Evolutionary conservation across 2,329 filamentous ascomycete genomes (phyloP).

Genomic region (Microsporum canis): DNA sequence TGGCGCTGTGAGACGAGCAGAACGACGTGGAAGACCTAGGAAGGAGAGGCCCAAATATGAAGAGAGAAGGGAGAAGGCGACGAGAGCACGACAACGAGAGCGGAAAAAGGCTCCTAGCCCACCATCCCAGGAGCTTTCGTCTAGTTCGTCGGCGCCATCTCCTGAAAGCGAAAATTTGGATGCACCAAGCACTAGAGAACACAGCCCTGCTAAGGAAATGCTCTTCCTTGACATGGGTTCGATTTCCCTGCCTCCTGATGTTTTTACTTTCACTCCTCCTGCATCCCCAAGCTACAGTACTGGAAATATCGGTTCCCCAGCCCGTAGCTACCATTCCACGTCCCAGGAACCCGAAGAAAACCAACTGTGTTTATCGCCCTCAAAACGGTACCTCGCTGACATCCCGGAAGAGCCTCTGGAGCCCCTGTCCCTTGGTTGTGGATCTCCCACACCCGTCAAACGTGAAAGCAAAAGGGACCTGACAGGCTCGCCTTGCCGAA

Average conservation of each 20-base stretch:
- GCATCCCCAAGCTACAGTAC: slow-evolving; percentile 35
- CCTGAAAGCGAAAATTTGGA: slow-evolving; percentile 34
- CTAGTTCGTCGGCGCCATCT: slow-evolving; percentile 28
- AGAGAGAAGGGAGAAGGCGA: slow-evolving; percentile 46
- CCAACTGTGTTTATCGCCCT: slow-evolving; percentile 27
- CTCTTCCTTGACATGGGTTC: slow-evolving; percentile 22
- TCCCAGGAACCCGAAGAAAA: slow-evolving; percentile 31
- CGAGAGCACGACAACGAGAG: slow-evolving; percentile 38
- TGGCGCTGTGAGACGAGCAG: slow-evolving; percentile 56
- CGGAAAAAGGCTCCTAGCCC: slow-evolving; percentile 25
- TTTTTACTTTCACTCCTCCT: slow-evolving; percentile 39
- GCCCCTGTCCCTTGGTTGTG: slow-evolving; percentile 18
- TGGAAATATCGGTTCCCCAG: slow-evolving; percentile 29
- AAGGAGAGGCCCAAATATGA: slow-evolving; percentile 52
- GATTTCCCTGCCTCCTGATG: slow-evolving; percentile 29
- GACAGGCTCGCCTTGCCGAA: slow-evolving; percentile 18
- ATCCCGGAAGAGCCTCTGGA: slow-evolving; percentile 24
- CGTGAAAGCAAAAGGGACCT: not conserved
- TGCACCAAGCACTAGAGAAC: slow-evolving; percentile 29
- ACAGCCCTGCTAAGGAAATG: slow-evolving; percentile 25
- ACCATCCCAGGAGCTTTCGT: slow-evolving; percentile 18
- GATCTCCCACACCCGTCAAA: slow-evolving; percentile 13
- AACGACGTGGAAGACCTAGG: slow-evolving; percentile 55
- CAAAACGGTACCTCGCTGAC: slow-evolving; percentile 21
- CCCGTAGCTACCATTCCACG: slow-evolving; percentile 26